Evolutionary conservation across 768 basidiomycete genomes (phyloP).

Genomic region (Tricholomella constricta): DNA sequence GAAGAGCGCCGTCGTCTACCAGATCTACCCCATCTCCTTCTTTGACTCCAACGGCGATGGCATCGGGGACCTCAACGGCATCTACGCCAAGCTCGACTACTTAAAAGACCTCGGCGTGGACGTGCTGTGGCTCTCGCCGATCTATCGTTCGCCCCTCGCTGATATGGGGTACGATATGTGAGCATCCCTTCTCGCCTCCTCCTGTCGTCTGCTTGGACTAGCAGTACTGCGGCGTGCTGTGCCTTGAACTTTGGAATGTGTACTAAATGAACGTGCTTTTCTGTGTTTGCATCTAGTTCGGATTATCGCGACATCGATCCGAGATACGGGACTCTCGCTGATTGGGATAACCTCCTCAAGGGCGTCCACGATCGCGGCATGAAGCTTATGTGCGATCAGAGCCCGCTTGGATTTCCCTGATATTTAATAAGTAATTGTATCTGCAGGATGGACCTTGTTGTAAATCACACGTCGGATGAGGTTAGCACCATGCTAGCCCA

Average conservation of each 20-base stretch:
- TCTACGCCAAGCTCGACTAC: slow-evolving; percentile 65
- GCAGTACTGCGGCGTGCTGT: too few relatives aligned
- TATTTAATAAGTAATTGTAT: neutral
- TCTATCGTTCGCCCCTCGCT: slow-evolving; percentile 65
- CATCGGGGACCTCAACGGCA: slow-evolving; percentile 69
- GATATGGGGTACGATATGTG: slow-evolving; percentile 81
- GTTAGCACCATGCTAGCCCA: slow-evolving; percentile 31
- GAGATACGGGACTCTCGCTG: slow-evolving; percentile 62
- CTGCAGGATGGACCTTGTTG: slow-evolving; percentile 73
- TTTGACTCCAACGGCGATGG: slow-evolving; percentile 74
- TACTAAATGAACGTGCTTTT: too few relatives aligned
- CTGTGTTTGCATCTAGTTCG: slow-evolving; percentile 33
- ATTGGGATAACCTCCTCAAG: slow-evolving; percentile 57
- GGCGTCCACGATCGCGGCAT: slow-evolving; percentile 63
- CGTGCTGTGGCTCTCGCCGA: slow-evolving; percentile 71
- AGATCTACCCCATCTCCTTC: slow-evolving; percentile 74
- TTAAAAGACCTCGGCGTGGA: slow-evolving; percentile 68
- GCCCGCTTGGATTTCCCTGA: too few relatives aligned
- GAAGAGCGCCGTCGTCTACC: slow-evolving; percentile 62
- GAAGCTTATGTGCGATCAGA: slow-evolving; percentile 60
- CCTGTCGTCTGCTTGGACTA: too few relatives aligned
- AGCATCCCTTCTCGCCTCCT: slow-evolving; percentile 16
- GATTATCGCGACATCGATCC: slow-evolving; percentile 68
- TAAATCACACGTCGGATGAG: slow-evolving; percentile 73
- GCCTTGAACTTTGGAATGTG: too few relatives aligned